phyloP scores from a whole-genome alignment of 2,329 filamentous ascomycete genomes.

The Fusarium burgessii region DNA sequence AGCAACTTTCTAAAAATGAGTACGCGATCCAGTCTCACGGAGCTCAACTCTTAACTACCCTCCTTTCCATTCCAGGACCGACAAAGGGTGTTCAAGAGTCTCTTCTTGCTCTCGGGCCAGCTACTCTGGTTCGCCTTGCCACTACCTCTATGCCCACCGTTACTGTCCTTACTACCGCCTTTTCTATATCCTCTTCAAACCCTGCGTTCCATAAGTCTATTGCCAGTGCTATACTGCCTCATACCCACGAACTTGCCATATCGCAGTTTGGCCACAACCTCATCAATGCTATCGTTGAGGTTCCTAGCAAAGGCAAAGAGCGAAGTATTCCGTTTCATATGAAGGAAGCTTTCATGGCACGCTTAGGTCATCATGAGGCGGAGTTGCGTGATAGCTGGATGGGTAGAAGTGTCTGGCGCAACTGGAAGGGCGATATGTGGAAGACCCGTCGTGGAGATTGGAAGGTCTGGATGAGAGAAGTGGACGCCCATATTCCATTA shows the following conservation, averaged over 20 bases:
- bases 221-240: constrained; percentile 61
- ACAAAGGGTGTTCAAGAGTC: constrained; percentile 79
- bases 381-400: constrained; percentile 65
- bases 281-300: constrained; percentile 60
- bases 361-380: constrained; percentile 61
- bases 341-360: constrained; percentile 66
- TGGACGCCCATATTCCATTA: constrained; percentile 45
- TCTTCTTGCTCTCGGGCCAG: constrained; percentile 69
- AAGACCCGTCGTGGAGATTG: constrained; percentile 65
- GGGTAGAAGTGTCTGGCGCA: constrained; percentile 68
- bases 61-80: constrained; percentile 81
- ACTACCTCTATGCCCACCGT: constrained; percentile 64
- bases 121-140: constrained; percentile 73
- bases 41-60: constrained; percentile 81
- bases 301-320: constrained; percentile 63
- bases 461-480: constrained; percentile 68
- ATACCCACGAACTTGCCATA: constrained; percentile 59
- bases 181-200: constrained; percentile 61
- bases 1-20: constrained; percentile 66
- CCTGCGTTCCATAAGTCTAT: constrained; percentile 68
- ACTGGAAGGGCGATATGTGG: constrained; percentile 70
- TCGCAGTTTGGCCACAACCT: constrained; percentile 66
- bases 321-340: constrained; percentile 67
- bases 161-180: constrained; percentile 62
- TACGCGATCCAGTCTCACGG: constrained; percentile 73